Evolutionary conservation across 2,329 filamentous ascomycete species (phyloP).

Genomic region (Colletotrichum falcatum): DNA sequence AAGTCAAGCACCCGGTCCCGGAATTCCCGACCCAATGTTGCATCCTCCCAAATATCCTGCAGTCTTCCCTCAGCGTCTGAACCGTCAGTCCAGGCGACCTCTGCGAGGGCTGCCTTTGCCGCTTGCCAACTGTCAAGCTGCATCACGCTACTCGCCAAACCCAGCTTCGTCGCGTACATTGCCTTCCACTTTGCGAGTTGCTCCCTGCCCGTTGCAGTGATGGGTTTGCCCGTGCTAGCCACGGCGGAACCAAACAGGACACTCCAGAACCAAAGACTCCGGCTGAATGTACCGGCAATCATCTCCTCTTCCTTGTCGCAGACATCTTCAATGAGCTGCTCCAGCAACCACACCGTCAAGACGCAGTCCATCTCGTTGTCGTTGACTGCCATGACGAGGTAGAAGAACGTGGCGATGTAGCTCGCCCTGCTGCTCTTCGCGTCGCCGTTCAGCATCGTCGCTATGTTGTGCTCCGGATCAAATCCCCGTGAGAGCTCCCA

Average conservation of each 20-base stretch:
- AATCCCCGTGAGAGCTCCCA: conserved; percentile 53
- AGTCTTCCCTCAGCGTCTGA: conserved; percentile 56
- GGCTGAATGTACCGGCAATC: conserved; percentile 55
- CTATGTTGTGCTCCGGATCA: conserved; percentile 49
- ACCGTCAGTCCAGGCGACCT: conserved; percentile 55
- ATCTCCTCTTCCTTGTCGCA: conserved; percentile 55
- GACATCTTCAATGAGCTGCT: conserved; percentile 59
- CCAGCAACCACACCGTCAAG: conserved; percentile 59
- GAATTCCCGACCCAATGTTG: conserved; percentile 45
- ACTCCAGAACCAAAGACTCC: conserved; percentile 59
- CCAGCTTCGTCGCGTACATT: conserved; percentile 56
- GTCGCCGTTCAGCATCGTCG: conserved; percentile 51
- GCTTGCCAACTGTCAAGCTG: conserved; percentile 54
- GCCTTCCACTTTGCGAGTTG: conserved; percentile 54
- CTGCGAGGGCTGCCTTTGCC: conserved; percentile 52
- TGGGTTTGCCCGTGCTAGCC: conserved; percentile 52
- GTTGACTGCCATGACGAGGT: conserved; percentile 59
- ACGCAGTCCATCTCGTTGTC: conserved; percentile 56
- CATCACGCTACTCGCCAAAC: conserved; percentile 53
- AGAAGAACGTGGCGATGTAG: conserved; percentile 61
- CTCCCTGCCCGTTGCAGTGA: conserved; percentile 50
- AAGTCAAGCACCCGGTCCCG: not conserved
- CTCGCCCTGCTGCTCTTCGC: conserved; percentile 56
- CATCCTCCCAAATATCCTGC: conserved; percentile 56
- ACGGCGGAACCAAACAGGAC: conserved; percentile 59